Evolutionary conservation across 805 yeast genomes (phyloP), one percentile per base, ranked within the genome.

Genomic region (Saccharomycopsis fibuligera): DNA sequence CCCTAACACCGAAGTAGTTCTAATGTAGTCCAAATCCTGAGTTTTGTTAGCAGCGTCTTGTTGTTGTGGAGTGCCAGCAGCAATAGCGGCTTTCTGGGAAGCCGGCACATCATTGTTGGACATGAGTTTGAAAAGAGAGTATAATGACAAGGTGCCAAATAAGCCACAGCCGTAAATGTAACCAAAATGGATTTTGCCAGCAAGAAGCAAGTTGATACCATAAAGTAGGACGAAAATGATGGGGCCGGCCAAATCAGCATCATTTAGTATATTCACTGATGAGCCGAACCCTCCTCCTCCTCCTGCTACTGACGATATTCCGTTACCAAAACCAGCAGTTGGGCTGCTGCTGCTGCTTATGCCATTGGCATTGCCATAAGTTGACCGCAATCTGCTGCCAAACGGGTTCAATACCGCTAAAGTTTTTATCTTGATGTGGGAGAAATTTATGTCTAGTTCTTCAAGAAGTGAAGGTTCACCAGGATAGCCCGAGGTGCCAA

Each of bases 111-210:
- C 68, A 41, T 72, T 73, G 48, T 75, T 76, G 49, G 95, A 81
- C 99, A 93, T 93, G 54, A 88, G 71, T 62, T 85, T 89, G 64
- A 95, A 84, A 51, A 93, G 70, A 57, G 78, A 77, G 66, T 90
- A 97, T 56, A 89, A 76, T 29, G 95, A 80, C 14, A 87, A 62
- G 1, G 95, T 84, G 16, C 99, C 99, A 57, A 91, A 81, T 38
- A 93, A 67, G 0, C 96, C 98, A 37, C 93, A 95, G 35, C 99
- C 98, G 61, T 93, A 93, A 44, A 93, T 86, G 64, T 93, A 93
- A 2, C 98, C 98, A 62, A 93, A 93, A 64, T 93, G 98, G 14
- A 91, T 86, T 64, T 91, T 93, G 4, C 99, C 98, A 1, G 96
- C 82, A 39, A 90, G 71, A 44, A 91, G 68, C 47, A 93, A 69